These are phyloP conservation scores for Choanephora cucurbitarum DNA, from an alignment of 371 early-diverging fungal species.

Conservation along the genomic window DNA sequence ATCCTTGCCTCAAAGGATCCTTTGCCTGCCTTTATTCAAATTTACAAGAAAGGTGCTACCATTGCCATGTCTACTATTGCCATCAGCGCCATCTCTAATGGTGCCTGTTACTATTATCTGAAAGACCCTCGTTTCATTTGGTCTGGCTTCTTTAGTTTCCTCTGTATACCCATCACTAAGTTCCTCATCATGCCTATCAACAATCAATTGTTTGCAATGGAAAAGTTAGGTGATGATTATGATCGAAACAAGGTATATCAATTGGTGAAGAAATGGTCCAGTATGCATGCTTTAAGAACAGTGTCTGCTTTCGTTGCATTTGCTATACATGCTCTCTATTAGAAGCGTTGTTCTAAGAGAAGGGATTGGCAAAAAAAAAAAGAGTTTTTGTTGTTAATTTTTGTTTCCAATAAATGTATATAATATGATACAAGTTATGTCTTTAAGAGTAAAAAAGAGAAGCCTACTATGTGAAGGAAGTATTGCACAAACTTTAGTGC, in stretches of 20 bases:
- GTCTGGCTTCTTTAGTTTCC: conserved; percentile 7
- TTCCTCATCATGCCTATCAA: conserved; percentile 22
- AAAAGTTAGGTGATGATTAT: conserved; percentile 9
- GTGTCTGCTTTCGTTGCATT: conserved; percentile 19
- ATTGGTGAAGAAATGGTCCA: conserved; percentile 16
- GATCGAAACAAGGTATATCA: conserved; percentile 11
- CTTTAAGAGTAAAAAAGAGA: too few relatives aligned
- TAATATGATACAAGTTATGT: too few relatives aligned
- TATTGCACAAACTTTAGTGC: too few relatives aligned
- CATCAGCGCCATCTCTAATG: conserved; percentile 9
- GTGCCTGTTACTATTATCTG: conserved; percentile 16
- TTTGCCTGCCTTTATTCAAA: conserved; percentile 15
- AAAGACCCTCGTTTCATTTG: conserved; percentile 8
- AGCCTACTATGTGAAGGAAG: too few relatives aligned
- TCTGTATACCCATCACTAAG: conserved; percentile 14
- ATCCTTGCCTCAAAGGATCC: conserved; percentile 21
- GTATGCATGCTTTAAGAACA: conserved; percentile 18
- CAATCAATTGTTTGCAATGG: conserved; percentile 24
- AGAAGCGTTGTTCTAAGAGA: too few relatives aligned
- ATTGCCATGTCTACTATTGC: conserved; percentile 14
- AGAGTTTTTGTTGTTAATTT: too few relatives aligned
- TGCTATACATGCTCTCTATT: conserved; percentile 13
- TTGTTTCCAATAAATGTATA: too few relatives aligned
- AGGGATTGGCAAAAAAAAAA: too few relatives aligned
- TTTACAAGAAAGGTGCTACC: conserved; percentile 4